Evolutionary conservation across 768 basidiomycete genomes (phyloP), one percentile per base, ranked within the genome.

Genomic region (Phanerodontia chrysosporium): DNA sequence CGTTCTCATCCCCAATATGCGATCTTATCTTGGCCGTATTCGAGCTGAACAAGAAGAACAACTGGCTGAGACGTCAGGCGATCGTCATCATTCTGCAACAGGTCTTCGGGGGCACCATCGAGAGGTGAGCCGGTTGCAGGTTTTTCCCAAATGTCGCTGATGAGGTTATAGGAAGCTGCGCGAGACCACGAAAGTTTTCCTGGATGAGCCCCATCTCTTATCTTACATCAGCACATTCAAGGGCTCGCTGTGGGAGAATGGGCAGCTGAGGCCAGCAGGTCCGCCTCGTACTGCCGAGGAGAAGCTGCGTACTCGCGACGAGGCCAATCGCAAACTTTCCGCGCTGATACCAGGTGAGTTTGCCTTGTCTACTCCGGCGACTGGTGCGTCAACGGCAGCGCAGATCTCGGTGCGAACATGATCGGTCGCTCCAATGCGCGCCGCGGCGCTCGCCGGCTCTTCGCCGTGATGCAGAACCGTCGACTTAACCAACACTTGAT

Each of bases 61-160:
- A 96, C 65, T 99, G 97, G 97, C 77, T 98, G 27, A 81, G 96
- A 54, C 79, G 92, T 21, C 97, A 98, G 70, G 95, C 97, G 1
- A 93, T 97, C 65, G 90, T 98, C 14, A 92, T 98, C 53, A 95
- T 98, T 59, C 74, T 98, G 52, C 97, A 98, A 69, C 96, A 98
- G 69, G 86, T 98, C 3, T 79, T 99, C 2, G 96, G 95, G 12
- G 91, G 92, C 14, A 98, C 97, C 0, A 94, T 98, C 65, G 97
- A 99, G 73, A 79, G 94, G 96, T 96, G 55, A 66, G 83, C 71
- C n/a, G n/a, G n/a, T n/a, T n/a, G n/a, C n/a, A n/a, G 0, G 29
- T 4, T 4, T 1, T 27, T 29, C 9, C 8, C 27, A 16, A 28
- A 39, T 3, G 22, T 45, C 29, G 45, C 46, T 48, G 28, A 21